A percentile compares a stretch with the other conserved stretches of the same genome.
These are phyloP conservation scores for Venturia nashicola DNA, from an alignment of 2,329 filamentous ascomycete species.

Conservation along the genomic window DNA sequence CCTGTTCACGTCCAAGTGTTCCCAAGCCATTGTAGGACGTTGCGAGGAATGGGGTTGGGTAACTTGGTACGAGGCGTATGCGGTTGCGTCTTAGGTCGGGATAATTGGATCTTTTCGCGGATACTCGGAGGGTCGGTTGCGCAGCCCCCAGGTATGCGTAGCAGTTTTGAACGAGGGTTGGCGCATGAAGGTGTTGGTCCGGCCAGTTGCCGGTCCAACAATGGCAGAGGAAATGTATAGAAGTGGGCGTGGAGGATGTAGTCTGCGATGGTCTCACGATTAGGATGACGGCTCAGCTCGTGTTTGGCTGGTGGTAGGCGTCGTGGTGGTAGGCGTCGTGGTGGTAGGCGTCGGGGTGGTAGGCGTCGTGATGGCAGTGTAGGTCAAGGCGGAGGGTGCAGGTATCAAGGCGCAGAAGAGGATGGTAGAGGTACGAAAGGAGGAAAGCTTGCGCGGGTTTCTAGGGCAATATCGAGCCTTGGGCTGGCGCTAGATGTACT, in stretches of 20 bases:
- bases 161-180: not conserved
- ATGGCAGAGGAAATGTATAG: not conserved
- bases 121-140: not conserved
- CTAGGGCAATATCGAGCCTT: not conserved
- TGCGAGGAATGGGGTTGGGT: not conserved
- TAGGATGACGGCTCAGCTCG: not conserved
- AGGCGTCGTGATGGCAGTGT: not conserved
- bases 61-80: not conserved
- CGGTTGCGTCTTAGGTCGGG: not conserved
- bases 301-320: not conserved
- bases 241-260: not conserved
- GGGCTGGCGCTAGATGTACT: not conserved
- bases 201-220: conserved; percentile 23
- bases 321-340: too few relatives aligned
- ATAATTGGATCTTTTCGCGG: not conserved
- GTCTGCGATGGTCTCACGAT: not conserved
- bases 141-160: not conserved
- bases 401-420: too few relatives aligned
- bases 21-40: conserved; percentile 55
- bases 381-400: not conserved
- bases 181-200: conserved; percentile 14
- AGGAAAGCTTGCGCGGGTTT: not conserved
- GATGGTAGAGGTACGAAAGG: too few relatives aligned
- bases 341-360: too few relatives aligned
- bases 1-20: conserved; percentile 74